phyloP scores from a whole-genome alignment of 352 stramenopile genomes.

The Pythium aristosporum region DNA sequence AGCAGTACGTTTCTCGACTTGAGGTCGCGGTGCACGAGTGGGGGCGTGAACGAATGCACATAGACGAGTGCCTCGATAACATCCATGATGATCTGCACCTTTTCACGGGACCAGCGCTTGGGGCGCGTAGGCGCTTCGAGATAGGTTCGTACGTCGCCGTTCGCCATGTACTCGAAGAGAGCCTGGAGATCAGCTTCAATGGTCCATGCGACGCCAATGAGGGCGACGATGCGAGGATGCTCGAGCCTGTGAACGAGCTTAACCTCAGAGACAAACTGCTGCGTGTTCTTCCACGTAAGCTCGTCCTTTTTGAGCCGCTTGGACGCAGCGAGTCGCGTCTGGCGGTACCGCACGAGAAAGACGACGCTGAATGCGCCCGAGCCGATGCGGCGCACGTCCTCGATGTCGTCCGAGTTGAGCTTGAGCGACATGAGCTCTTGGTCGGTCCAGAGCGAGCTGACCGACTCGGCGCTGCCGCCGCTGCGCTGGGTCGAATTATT shows the following conservation, averaged over 20 bases:
- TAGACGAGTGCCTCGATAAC: conserved; percentile 47
- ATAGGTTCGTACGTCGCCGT: conserved; percentile 59
- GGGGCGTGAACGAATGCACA: conserved; percentile 41
- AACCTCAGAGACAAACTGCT: conserved; percentile 70
- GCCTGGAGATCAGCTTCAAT: conserved; percentile 56
- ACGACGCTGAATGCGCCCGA: conserved; percentile 37
- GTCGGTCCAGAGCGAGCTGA: conserved; percentile 45
- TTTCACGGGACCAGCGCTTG: conserved; percentile 36
- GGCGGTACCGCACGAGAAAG: conserved; percentile 44
- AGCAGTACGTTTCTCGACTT: conserved; percentile 47
- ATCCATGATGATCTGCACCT: conserved; percentile 38
- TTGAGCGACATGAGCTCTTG: conserved; percentile 37
- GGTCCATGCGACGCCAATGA: conserved; percentile 72
- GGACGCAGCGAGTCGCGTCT: conserved; percentile 29
- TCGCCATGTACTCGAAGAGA: conserved; percentile 72
- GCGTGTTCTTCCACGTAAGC: conserved; percentile 39
- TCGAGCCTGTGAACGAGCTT: conserved; percentile 65
- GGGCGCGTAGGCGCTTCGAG: conserved; percentile 31
- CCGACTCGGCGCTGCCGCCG: conserved; percentile 14
- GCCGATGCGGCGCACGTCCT: conserved; percentile 47
- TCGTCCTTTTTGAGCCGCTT: conserved; percentile 45
- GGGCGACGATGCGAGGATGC: conserved; percentile 60
- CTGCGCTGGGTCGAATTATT: conserved; percentile 25
- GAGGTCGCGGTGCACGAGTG: conserved; percentile 39
- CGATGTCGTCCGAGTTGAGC: conserved; percentile 42